These are phyloP conservation scores for Apiospora hydei DNA, from an alignment of 2,329 filamentous ascomycete genomes.

Conservation along the genomic window DNA sequence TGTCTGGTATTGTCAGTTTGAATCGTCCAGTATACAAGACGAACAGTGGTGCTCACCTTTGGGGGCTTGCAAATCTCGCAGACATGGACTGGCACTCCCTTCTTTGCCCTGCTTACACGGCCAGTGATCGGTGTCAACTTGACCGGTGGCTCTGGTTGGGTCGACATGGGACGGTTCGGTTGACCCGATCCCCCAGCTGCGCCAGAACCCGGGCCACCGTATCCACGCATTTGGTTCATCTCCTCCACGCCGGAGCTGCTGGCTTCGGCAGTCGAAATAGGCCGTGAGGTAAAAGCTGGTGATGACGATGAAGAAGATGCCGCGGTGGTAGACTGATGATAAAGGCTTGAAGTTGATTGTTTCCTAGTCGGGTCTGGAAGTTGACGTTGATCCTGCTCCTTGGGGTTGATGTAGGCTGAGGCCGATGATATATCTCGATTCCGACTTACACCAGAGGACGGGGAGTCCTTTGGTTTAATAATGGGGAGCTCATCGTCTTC, in stretches of 20 bases:
- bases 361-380: conserved; percentile 37
- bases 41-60: conserved; percentile 50
- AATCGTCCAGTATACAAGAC: not conserved
- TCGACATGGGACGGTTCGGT: conserved; percentile 51
- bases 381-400: conserved; percentile 44
- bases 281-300: conserved; percentile 39
- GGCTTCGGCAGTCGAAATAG: conserved; percentile 43
- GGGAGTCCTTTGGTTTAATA: conserved; percentile 54
- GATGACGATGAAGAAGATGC: conserved; percentile 36
- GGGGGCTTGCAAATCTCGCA: conserved; percentile 60
- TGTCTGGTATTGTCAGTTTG: conserved; percentile 51
- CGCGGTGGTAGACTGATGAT: conserved; percentile 36
- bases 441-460: conserved; percentile 45
- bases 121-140: conserved; percentile 64
- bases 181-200: conserved; percentile 43
- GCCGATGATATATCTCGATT: conserved; percentile 46
- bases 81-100: conserved; percentile 64
- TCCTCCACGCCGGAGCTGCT: conserved; percentile 55
- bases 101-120: conserved; percentile 65
- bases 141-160: conserved; percentile 48
- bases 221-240: conserved; percentile 46
- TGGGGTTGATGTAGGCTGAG: conserved; percentile 50
- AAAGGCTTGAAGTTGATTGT: conserved; percentile 38
- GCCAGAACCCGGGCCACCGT: conserved; percentile 45
- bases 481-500: conserved; percentile 56